These are phyloP conservation scores for Primulina huaijiensis DNA, from an alignment of 257 asterid species.

Conservation along the genomic window DNA sequence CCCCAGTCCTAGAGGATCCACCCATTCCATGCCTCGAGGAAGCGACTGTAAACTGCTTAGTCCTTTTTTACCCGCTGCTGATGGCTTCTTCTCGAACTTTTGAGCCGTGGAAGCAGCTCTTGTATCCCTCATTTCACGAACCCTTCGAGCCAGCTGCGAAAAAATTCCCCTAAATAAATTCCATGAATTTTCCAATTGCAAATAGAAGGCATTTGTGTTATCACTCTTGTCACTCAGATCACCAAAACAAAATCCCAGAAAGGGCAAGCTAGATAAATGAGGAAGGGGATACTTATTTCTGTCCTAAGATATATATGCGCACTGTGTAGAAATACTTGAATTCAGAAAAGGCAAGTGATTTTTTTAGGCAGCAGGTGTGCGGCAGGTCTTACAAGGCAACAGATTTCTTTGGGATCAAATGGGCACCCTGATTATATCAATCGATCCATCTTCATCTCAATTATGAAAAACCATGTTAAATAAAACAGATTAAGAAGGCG, in stretches of 20 bases:
- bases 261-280: slow-evolving; percentile 2
- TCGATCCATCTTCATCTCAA: neutral
- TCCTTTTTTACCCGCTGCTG: slow-evolving; percentile 55
- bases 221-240: slow-evolving; percentile 3
- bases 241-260: neutral
- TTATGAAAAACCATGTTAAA: neutral
- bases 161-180: slow-evolving; percentile 25
- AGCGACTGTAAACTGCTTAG: slow-evolving; percentile 71
- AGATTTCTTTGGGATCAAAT: neutral
- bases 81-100: slow-evolving; percentile 57
- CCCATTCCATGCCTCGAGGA: slow-evolving; percentile 99
- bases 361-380: neutral
- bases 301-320: neutral
- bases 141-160: slow-evolving; percentile 81
- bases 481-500: neutral
- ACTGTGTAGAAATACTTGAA: neutral
- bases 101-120: slow-evolving; percentile 61
- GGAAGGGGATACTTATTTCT: slow-evolving; percentile 1
- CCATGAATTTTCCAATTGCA: slow-evolving; percentile 1
- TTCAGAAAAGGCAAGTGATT: neutral
- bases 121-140: slow-evolving; percentile 95
- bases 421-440: neutral
- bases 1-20: slow-evolving; percentile 99
- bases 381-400: neutral
- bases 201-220: slow-evolving; percentile 12